These are phyloP conservation scores for Phytophthora multivora DNA, from an alignment of 352 stramenopile species.

Conservation along the genomic window DNA sequence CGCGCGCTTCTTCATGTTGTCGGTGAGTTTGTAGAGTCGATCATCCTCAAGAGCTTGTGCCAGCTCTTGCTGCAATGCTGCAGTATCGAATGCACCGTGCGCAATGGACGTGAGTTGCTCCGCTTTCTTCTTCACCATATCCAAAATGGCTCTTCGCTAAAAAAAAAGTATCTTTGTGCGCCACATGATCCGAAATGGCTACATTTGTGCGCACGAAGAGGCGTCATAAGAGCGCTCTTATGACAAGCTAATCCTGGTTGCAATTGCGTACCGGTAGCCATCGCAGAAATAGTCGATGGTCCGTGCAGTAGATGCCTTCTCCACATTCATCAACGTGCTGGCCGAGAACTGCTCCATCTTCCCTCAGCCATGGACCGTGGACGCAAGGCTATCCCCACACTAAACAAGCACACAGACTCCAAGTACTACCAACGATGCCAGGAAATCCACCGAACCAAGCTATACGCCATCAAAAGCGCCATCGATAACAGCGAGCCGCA, in stretches of 20 bases:
- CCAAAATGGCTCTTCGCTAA: slow-evolving; percentile 10
- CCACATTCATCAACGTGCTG: slow-evolving; percentile 27
- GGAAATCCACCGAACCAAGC: slow-evolving; percentile 81
- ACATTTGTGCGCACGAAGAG: slow-evolving; percentile 25
- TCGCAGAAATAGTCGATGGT: slow-evolving; percentile 24
- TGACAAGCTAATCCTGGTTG: slow-evolving; percentile 24
- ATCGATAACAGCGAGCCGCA: slow-evolving; percentile 95
- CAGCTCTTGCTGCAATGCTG: slow-evolving; percentile 74
- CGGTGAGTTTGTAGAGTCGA: slow-evolving; percentile 83
- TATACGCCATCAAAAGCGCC: slow-evolving; percentile 91
- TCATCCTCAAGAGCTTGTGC: slow-evolving; percentile 77
- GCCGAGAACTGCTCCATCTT: slow-evolving; percentile 1
- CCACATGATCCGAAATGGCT: slow-evolving; percentile 21
- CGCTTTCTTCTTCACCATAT: slow-evolving; percentile 34
- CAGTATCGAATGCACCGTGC: slow-evolving; percentile 76
- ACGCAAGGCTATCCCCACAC: slow-evolving; percentile 83
- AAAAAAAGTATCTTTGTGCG: slow-evolving; percentile 39
- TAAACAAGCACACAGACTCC: slow-evolving; percentile 89
- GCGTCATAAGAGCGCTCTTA: slow-evolving; percentile 30
- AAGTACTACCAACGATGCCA: slow-evolving; percentile 90
- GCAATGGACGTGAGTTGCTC: slow-evolving; percentile 76
- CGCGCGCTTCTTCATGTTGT: slow-evolving; percentile 88
- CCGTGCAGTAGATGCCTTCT: neutral
- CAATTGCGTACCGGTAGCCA: neutral
- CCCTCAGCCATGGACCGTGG: slow-evolving; percentile 74